Evolutionary conservation across 2,329 filamentous ascomycete genomes (phyloP).

Genomic region (Ophiostoma fasciatum): DNA sequence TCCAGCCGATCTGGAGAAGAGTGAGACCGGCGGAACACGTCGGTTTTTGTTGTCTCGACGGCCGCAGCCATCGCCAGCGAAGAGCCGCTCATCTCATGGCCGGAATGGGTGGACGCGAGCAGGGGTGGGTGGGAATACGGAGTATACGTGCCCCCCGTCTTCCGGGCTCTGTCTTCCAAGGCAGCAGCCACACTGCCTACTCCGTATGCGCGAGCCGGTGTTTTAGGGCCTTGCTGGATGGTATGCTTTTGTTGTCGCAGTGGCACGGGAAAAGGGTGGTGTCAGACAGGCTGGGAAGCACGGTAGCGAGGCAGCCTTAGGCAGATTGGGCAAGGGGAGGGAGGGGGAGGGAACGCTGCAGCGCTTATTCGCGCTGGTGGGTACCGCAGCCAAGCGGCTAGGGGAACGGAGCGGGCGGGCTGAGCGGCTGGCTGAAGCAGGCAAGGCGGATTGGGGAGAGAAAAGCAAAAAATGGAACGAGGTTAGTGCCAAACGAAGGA

Average conservation of each 20-base stretch:
- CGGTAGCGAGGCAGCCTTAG: constrained; percentile 6
- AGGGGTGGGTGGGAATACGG: constrained; percentile 1
- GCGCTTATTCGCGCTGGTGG: not conserved
- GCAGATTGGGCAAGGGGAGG: not conserved
- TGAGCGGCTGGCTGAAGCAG: constrained; percentile 4
- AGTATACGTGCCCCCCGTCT: not conserved
- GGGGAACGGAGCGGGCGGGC: constrained; percentile 3
- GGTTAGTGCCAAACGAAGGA: too few species aligned
- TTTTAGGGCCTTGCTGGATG: constrained; percentile 4
- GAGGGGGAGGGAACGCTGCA: not conserved
- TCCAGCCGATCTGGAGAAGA: constrained; percentile 19
- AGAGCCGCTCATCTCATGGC: constrained; percentile 29
- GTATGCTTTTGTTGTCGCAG: constrained; percentile 3
- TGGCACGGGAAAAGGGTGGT: constrained; percentile 4
- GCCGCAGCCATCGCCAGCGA: constrained; percentile 26
- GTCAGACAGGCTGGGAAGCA: constrained; percentile 6
- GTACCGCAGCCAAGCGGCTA: too few species aligned
- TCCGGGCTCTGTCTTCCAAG: not conserved
- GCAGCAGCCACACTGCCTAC: not conserved
- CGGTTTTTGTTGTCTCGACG: constrained; percentile 20
- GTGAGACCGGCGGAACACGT: constrained; percentile 21
- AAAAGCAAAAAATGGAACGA: not conserved
- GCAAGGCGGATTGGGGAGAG: constrained; percentile 3
- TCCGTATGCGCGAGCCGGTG: constrained; percentile 3
- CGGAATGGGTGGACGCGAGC: constrained; percentile 5